A percentile compares a stretch with the other conserved stretches of the same genome.
Conservation (phyloP, 768 basidiomycete species). For the Coprinellus micaceus region DNA sequence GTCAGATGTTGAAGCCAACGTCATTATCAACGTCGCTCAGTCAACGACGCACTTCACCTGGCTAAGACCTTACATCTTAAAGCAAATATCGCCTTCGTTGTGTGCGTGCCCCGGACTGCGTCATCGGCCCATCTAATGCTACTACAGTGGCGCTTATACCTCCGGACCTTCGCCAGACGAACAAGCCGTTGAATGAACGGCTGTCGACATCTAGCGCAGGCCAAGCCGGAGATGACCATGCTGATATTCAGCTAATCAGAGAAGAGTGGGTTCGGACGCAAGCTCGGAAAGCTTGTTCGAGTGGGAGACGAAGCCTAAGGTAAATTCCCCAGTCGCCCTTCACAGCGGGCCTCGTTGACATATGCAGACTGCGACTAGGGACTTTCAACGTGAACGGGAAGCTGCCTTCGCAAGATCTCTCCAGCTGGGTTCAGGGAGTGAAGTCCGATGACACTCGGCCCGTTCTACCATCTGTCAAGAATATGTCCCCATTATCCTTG, state of each 20-base stretch:
- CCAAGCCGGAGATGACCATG: conserved; percentile 52
- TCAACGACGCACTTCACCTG: conserved; percentile 39
- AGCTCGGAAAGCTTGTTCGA: conserved; percentile 35
- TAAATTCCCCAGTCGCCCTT: conserved; percentile 9
- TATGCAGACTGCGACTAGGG: conserved; percentile 58
- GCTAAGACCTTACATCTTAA: conserved; percentile 41
- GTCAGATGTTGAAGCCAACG: conserved; percentile 21
- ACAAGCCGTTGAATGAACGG: conserved; percentile 45
- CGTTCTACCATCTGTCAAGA: conserved; percentile 31
- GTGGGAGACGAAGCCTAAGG: conserved; percentile 31
- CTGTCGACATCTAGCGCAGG: conserved; percentile 65
- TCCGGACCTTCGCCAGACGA: conserved; percentile 52
- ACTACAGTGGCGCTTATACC: conserved; percentile 39
- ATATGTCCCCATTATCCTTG: conserved; percentile 35
- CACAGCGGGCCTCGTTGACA: not conserved
- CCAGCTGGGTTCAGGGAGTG: conserved; percentile 53
- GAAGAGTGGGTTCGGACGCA: conserved; percentile 59
- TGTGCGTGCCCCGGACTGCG: conserved; percentile 19
- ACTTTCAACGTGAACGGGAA: conserved; percentile 87
- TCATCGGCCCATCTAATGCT: not conserved
- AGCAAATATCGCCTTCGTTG: conserved; percentile 23
- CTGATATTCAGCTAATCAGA: conserved; percentile 55
- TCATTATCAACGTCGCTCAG: conserved; percentile 23
- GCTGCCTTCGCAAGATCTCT: conserved; percentile 67
- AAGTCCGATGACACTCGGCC: not conserved